Base-by-base conservation (phyloP, 108 stramenopile genomes). In the Schizochytrium sp. region DNA sequence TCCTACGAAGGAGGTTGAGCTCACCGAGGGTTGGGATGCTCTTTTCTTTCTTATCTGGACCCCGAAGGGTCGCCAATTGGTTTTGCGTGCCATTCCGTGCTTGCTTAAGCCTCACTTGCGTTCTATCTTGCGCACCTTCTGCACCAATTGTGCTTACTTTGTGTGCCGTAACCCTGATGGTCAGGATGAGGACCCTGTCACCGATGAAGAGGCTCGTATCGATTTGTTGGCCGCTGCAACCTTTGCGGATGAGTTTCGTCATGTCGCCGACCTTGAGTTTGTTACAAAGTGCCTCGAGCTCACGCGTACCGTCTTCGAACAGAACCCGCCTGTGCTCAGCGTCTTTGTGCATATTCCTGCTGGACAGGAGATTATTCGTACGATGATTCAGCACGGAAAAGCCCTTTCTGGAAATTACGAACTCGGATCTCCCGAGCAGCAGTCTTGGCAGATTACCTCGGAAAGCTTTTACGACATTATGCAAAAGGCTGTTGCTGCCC, bases 111-210 rank as follows among this genome's bases (percentile, higher is more conserved):
- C 76, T 47, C 76, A 83, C 53, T n/a, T 49, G 17, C 76, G 76
- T 38, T 49, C 47, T 10, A 55, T 83, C 13, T 53, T 83, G 50
- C 47, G 53, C 50, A 83, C 76, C 3, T 83, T 83, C 55, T 83
- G 76, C 76, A 83, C 76, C 28, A 83, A 83, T 3, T 83, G 76
- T 53, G 76, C 76, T 10, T 83, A 83, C 76, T 83, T 83, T 83
- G 76, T 83, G 15, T 83, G 76, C 76, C 76, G 76, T 53, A 83
- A 83, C 76, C 76, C 76, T 7, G 76, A 83, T 53, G 76, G 76
- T 28, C 76, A 83, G 47, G 76, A 83, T 28, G 76, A 83, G 47
- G 76, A 83, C 47, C 50, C 47, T 13, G 76, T 83, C 50, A 83
- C 47, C 50, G 76, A 83, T 8, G 76, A 83, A 53, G 76, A 83